Conservation (phyloP, 306 rosid genomes). For the Acacia acuminata region DNA sequence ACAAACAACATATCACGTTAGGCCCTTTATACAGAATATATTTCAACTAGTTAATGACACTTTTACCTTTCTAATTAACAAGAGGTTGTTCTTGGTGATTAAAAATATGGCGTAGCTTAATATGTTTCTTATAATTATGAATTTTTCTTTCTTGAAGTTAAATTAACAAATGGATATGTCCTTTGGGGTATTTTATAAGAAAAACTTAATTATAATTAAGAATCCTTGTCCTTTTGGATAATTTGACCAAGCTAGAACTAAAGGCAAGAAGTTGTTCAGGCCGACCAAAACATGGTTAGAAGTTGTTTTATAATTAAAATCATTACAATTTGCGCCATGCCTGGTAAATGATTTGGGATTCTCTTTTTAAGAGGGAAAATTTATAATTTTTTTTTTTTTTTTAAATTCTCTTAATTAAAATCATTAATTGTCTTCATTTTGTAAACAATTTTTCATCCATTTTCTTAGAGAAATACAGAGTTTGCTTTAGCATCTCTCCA, state of each 20-base stretch:
- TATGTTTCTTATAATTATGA: background rate
- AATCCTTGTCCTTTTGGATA: background rate
- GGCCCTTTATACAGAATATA: too few relatives aligned
- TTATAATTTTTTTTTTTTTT: background rate
- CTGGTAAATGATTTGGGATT: background rate
- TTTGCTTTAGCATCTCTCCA: background rate
- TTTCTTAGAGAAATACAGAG: too few relatives aligned
- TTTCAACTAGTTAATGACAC: too few relatives aligned
- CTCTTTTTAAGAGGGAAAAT: background rate
- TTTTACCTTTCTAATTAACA: too few relatives aligned
- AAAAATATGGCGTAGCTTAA: too few relatives aligned
- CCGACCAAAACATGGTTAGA: background rate
- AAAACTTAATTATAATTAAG: background rate
- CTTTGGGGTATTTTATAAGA: background rate
- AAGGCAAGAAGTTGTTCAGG: background rate
- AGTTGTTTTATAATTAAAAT: too few relatives aligned
- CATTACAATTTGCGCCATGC: background rate
- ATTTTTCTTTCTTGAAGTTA: background rate
- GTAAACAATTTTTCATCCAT: background rate
- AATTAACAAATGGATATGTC: background rate
- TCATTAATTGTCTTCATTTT: background rate
- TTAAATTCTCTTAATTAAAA: background rate
- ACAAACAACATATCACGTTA: too few relatives aligned
- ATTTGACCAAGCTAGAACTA: background rate
- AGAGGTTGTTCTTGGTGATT: background rate